Evolutionary conservation across 1,139 yeast genomes (phyloP), one percentile per base, ranked within the genome.

Genomic region (Meyerozyma guilliermondii): DNA sequence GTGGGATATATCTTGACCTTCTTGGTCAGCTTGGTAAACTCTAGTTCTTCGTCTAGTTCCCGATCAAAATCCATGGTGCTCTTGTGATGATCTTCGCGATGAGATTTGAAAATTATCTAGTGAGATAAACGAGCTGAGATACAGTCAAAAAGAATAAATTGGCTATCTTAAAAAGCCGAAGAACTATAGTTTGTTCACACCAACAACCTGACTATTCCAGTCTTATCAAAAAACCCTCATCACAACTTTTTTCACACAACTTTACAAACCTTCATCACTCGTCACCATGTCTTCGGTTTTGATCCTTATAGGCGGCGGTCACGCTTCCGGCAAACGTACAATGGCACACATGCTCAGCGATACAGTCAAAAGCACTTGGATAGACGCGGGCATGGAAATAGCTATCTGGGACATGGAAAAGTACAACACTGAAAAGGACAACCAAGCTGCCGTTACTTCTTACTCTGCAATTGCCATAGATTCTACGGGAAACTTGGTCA

Each of bases 271-370:
- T n/a, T n/a, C n/a, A n/a, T n/a, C n/a, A n/a, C n/a, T n/a, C n/a
- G n/a, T n/a, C n/a, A n/a, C n/a, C n/a, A 26, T 38, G 34, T 16
- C 20, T 13, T 18, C 23, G 14, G 41, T 29, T 2, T 17, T 50
- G 9, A 43, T 83, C 2, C 68, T 83, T 16, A 70, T 85, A 33
- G 92, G 83, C 2, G 92, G 94, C 7, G 92, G 92, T 2, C 88
- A 82, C 58, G 82, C 83, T 26, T 73, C 88, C 10, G 92, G 91
- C 0, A 81, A 81, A 52, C 65, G 55, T 41, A 63, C 79, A 7
- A 61, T 70, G 1, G 69, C 70, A 3, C 39, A 46, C 3, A 52
- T 66, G 29, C 54, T 76, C 43, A 53, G 56, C 40, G 43, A 54
- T 7, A 71, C 65, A 44, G 54, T 71, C 20, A 47, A 45, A 13